Conservation (phyloP, 495 filamentous ascomycete species). For the Xylaria bambusicola region DNA sequence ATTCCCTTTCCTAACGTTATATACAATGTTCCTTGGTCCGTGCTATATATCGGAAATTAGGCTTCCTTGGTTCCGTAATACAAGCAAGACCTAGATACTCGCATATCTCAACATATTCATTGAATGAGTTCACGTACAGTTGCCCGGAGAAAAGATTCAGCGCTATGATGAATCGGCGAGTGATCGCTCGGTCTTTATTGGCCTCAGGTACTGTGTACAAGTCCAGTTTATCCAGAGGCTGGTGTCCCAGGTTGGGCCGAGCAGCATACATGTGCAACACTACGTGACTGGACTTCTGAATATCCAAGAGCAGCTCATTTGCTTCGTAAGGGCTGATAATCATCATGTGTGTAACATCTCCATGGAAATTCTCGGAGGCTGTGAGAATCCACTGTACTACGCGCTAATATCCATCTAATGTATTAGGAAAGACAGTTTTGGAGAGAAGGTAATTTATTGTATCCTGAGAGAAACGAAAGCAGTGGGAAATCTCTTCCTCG, state of each 20-base stretch:
- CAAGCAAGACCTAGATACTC: slow-evolving; percentile 56
- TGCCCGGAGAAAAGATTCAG: slow-evolving; percentile 71
- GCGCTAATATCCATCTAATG: slow-evolving; percentile 54
- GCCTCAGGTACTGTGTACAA: slow-evolving; percentile 40
- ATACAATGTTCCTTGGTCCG: too few species aligned
- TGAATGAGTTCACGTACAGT: slow-evolving; percentile 59
- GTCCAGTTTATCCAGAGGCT: slow-evolving; percentile 48
- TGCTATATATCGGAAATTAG: too few species aligned
- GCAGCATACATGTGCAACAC: slow-evolving; percentile 61
- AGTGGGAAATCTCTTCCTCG: slow-evolving; percentile 48
- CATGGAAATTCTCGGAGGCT: slow-evolving; percentile 27
- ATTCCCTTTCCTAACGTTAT: too few species aligned
- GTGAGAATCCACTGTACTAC: slow-evolving; percentile 62
- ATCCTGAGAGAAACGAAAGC: slow-evolving; percentile 49
- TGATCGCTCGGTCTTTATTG: slow-evolving; percentile 2
- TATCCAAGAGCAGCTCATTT: slow-evolving; percentile 46
- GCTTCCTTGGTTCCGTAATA: too few species aligned
- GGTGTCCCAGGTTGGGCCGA: slow-evolving; percentile 46
- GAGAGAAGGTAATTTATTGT: slow-evolving; percentile 63
- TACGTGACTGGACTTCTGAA: slow-evolving; percentile 37
- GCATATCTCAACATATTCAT: slow-evolving; percentile 57
- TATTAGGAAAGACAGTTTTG: slow-evolving; percentile 59
- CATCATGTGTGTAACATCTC: slow-evolving; percentile 38
- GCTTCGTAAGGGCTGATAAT: slow-evolving; percentile 68
- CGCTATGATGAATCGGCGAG: slow-evolving; percentile 40